phyloP scores from a whole-genome alignment of 257 asterid genomes.

The Fraxinus excelsior region DNA sequence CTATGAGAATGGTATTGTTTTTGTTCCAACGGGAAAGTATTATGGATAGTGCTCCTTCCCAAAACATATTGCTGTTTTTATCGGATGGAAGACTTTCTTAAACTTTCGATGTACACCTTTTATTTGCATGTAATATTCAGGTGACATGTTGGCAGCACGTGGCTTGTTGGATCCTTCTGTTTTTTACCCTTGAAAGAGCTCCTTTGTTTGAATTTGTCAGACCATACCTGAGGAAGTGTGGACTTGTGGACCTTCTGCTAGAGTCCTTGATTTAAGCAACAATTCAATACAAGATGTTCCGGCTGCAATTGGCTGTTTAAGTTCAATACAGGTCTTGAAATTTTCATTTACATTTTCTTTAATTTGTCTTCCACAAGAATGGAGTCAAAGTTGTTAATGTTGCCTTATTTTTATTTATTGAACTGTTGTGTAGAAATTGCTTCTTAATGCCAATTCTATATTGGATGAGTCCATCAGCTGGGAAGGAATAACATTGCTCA shows the following conservation, averaged over 20 bases:
- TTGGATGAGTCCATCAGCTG: slow-evolving; percentile 60
- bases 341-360: slow-evolving; percentile 18
- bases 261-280: slow-evolving; percentile 75
- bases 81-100: not conserved
- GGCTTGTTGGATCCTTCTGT: not conserved
- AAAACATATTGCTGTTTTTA: not conserved
- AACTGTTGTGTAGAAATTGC: slow-evolving; percentile 57
- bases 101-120: not conserved
- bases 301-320: slow-evolving; percentile 47
- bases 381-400: slow-evolving; percentile 1
- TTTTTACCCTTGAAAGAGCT: slow-evolving; percentile 12
- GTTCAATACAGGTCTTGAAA: slow-evolving; percentile 57
- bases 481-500: slow-evolving; percentile 72
- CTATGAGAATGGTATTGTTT: not conserved
- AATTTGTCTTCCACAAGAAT: slow-evolving; percentile 17
- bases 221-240: slow-evolving; percentile 80
- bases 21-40: not conserved
- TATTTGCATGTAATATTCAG: not conserved
- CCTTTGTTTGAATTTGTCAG: slow-evolving; percentile 50
- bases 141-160: not conserved
- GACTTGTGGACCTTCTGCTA: slow-evolving; percentile 56
- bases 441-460: slow-evolving; percentile 60
- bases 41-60: not conserved
- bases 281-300: slow-evolving; percentile 68
- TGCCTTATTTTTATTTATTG: slow-evolving; percentile 24